These are phyloP conservation scores for Myxozyma neglecta DNA, from an alignment of 805 yeast genomes.

Conservation along the genomic window DNA sequence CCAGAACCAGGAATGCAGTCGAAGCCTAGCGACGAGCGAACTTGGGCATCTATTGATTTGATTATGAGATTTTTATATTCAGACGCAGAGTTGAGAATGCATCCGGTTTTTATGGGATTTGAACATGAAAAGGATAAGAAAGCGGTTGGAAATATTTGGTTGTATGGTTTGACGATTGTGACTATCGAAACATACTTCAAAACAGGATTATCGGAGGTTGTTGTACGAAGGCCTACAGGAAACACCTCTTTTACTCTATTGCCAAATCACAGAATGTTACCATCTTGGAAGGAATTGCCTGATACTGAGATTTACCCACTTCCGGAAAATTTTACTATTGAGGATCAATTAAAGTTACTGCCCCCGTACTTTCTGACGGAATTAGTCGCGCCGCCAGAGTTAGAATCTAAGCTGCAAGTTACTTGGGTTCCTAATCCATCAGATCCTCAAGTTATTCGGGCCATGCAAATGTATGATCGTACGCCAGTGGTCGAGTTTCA, in stretches of 20 bases:
- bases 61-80: conserved; percentile 65
- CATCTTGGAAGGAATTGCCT: conserved; percentile 30
- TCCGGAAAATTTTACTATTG: background rate
- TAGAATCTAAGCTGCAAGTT: conserved; percentile 44
- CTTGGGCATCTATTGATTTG: conserved; percentile 65
- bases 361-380: conserved; percentile 57
- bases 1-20: conserved; percentile 10
- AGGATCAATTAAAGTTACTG: conserved; percentile 36
- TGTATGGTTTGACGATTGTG: conserved; percentile 57
- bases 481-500: conserved; percentile 76
- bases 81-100: conserved; percentile 56
- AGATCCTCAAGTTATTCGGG: conserved; percentile 42
- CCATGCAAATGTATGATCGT: conserved; percentile 64
- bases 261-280: conserved; percentile 45
- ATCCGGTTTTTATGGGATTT: conserved; percentile 33
- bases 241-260: conserved; percentile 49
- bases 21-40: conserved; percentile 49
- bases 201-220: conserved; percentile 37
- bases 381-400: conserved; percentile 48
- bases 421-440: conserved; percentile 48
- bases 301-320: conserved; percentile 15
- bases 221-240: conserved; percentile 69
- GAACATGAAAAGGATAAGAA: conserved; percentile 21
- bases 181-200: conserved; percentile 53
- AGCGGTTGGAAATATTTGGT: conserved; percentile 51